Evolutionary conservation across 2,329 filamentous ascomycete genomes (phyloP), one percentile per base, ranked within the genome.

Genomic region (Botrytis porri): DNA sequence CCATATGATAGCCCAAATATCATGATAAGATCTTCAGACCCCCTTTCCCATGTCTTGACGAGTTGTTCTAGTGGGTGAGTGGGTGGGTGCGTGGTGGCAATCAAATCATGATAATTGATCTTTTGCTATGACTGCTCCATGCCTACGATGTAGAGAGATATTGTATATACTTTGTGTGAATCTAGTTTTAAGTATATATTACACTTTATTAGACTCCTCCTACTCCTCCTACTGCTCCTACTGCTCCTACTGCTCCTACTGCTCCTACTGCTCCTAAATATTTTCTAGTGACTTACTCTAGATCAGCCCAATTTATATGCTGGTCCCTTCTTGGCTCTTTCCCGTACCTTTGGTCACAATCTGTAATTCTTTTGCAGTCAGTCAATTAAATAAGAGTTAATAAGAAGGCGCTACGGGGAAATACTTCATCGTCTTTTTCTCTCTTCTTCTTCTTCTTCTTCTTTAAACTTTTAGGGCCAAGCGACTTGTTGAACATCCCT

Each of bases 21-120:
- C 62, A 54, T 60, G 48, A 66, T 60, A 65, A 72, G 70, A 72
- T 69, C 62, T 72, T 51, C 63, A 41, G 43, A 14, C 25, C 69
- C 51, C 69, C 32, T 63, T 59, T n/a, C 69, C n/a, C 62, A 10
- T 43, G 35, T 29, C 60, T 62, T 62, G 7, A 54, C 48, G 48
- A 16, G 25, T n/a, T n/a, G 3, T 51, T 7, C 3, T 16, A 14
- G 48, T 54, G 48, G 48, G 48, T 54, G 48, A 25, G 48, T 39
- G 32, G 32, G n/a, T n/a, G n/a, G n/a, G n/a, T 41, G 37, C 37
- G 61, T 39, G 32, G 32, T 51, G 29, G 41, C 22, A 61, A 63
- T 41, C 69, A 51, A 29, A 70, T 70, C 41, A 62, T 32, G 29
- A 62, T 70, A 12, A 61, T 43, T 37, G 54, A 41, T 61, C 25